Evolutionary conservation across 2,329 filamentous ascomycete species (phyloP).

Genomic region (Trichoderma endophyticum): DNA sequence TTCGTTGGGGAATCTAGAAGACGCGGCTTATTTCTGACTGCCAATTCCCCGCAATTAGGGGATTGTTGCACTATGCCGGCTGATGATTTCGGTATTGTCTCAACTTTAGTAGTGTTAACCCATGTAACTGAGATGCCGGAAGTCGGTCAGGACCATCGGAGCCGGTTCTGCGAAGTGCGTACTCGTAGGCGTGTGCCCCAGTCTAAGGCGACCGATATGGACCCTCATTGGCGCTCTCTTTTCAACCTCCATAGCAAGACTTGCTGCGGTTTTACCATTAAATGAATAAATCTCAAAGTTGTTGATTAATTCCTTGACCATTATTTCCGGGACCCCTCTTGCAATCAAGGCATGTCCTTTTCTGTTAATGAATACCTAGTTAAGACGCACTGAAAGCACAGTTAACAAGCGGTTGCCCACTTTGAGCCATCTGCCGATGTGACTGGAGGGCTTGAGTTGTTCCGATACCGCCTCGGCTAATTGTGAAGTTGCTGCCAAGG

Average conservation of each 20-base stretch:
- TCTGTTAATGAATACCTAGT: background rate
- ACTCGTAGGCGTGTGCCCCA: background rate
- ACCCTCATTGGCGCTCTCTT: background rate
- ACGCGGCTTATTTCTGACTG: background rate
- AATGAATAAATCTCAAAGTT: background rate
- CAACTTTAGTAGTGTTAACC: background rate
- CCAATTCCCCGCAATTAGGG: background rate
- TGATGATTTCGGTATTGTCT: background rate
- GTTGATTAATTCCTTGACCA: background rate
- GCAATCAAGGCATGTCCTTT: background rate
- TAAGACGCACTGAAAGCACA: background rate
- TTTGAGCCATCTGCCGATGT: background rate
- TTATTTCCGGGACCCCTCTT: background rate
- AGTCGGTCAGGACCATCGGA: background rate
- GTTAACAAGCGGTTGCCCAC: background rate
- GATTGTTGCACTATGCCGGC: background rate
- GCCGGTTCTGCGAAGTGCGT: background rate
- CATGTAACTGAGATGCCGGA: background rate
- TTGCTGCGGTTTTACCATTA: background rate
- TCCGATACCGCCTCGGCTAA: background rate
- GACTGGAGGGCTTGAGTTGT: background rate
- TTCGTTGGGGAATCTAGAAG: background rate
- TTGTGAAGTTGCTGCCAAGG: background rate
- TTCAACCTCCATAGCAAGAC: background rate
- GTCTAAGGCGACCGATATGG: too few relatives aligned